These are phyloP conservation scores for Penicillium fimorum DNA, from an alignment of 495 filamentous ascomycete species.

Conservation along the genomic window DNA sequence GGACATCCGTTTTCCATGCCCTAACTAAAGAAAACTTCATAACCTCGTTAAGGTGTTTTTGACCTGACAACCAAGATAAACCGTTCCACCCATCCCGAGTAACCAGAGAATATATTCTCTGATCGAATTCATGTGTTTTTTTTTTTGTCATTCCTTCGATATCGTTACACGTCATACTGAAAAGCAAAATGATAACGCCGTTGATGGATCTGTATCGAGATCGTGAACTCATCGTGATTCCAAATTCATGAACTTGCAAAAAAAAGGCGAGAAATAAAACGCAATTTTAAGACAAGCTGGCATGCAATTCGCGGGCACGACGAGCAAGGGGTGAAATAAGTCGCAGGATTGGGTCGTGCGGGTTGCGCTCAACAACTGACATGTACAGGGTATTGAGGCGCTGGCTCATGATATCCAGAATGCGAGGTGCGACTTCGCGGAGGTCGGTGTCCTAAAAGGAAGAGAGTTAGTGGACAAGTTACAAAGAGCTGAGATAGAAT, in stretches of 20 bases:
- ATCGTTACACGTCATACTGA: conserved; percentile 22
- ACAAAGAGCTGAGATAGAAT: conserved; percentile 1
- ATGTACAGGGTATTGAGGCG: conserved; percentile 72
- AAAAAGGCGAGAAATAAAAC: conserved; percentile 5
- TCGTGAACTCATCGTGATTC: neutral
- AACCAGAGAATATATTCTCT: conserved; percentile 3
- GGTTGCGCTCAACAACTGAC: conserved; percentile 58
- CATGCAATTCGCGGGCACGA: conserved; percentile 52
- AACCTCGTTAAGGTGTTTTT: neutral
- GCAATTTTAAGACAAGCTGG: conserved; percentile 6
- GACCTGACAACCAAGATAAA: conserved; percentile 3
- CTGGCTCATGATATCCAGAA: conserved; percentile 70
- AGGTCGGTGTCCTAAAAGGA: conserved; percentile 66
- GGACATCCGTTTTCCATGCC: neutral
- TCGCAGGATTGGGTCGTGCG: conserved; percentile 62
- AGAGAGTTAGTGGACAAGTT: neutral
- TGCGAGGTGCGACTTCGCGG: conserved; percentile 57
- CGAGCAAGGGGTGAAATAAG: conserved; percentile 57
- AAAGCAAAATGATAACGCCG: conserved; percentile 14
- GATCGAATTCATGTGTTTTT: neutral
- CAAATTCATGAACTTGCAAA: neutral
- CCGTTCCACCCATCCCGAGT: neutral
- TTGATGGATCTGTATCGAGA: conserved; percentile 2
- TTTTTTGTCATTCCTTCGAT: conserved; percentile 10
- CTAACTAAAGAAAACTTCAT: neutral